Conservation (phyloP, 129 eudicot genomes). For the Flaveria brownii region DNA sequence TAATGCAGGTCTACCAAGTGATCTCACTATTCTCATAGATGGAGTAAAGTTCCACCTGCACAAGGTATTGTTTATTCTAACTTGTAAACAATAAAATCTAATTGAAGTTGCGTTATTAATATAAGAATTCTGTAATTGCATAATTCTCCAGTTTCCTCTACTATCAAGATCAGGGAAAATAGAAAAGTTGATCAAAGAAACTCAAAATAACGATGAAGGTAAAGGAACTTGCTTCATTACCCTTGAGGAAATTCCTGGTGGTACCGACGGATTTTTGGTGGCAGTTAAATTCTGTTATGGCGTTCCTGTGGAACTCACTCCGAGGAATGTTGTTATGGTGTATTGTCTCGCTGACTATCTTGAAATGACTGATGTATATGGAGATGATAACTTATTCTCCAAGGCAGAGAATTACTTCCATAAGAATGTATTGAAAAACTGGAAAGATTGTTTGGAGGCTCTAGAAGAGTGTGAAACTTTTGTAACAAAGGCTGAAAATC, state of each 20-base stretch:
- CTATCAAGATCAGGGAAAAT: slow-evolving; percentile 77
- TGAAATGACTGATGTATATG: slow-evolving; percentile 71
- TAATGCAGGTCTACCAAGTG: slow-evolving; percentile 66
- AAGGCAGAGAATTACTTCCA: slow-evolving; percentile 61
- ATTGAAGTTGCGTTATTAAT: background rate
- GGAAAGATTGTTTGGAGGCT: slow-evolving; percentile 80
- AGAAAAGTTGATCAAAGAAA: slow-evolving; percentile 52
- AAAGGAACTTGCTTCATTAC: slow-evolving; percentile 33
- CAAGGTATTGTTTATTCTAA: slow-evolving; percentile 50
- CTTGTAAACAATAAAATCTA: background rate
- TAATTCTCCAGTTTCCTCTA: slow-evolving; percentile 72
- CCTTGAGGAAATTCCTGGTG: slow-evolving; percentile 71
- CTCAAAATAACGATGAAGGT: slow-evolving; percentile 27
- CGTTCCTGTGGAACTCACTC: slow-evolving; percentile 56
- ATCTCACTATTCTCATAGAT: slow-evolving; percentile 56
- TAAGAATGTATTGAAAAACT: slow-evolving; percentile 55
- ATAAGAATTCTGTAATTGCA: slow-evolving; percentile 18
- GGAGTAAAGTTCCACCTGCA: slow-evolving; percentile 62
- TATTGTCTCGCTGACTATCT: slow-evolving; percentile 80
- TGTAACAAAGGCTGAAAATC: slow-evolving; percentile 52
- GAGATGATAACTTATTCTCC: slow-evolving; percentile 68
- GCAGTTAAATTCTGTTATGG: slow-evolving; percentile 73
- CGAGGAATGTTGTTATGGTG: slow-evolving; percentile 56
- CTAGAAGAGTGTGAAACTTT: slow-evolving; percentile 62
- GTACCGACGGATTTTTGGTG: slow-evolving; percentile 48